phyloP scores from a whole-genome alignment of 2,329 filamentous ascomycete species.

The Colletotrichum brevisporum region DNA sequence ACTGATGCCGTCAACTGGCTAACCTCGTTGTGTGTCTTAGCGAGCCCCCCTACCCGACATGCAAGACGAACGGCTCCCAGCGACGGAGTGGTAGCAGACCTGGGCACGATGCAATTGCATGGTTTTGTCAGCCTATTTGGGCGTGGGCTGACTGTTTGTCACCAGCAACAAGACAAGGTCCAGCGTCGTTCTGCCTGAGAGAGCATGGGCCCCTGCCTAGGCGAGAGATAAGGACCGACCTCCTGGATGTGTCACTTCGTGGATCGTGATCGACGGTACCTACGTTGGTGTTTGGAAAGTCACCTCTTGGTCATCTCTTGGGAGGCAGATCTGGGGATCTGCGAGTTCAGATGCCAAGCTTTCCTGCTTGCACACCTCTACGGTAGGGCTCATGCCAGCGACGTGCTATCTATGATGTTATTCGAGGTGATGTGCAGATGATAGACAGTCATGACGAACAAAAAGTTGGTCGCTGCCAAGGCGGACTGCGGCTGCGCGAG shows the following conservation, averaged over 20 bases:
- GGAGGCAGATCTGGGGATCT: conserved; percentile 25
- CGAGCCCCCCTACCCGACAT: conserved; percentile 5
- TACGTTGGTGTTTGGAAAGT: conserved; percentile 14
- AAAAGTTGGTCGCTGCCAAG: conserved; percentile 30
- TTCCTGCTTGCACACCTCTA: not conserved
- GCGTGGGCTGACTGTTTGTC: conserved; percentile 3
- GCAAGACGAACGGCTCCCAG: not conserved
- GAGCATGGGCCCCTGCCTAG: conserved; percentile 10
- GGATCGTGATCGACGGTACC: conserved; percentile 20
- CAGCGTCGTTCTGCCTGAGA: not conserved
- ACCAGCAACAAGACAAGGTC: not conserved
- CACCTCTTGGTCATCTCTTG: not conserved
- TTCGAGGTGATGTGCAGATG: conserved; percentile 3
- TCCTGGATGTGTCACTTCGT: not conserved
- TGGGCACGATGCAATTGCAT: conserved; percentile 9
- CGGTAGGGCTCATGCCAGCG: not conserved
- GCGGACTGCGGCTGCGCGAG: conserved; percentile 12
- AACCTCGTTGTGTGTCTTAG: not conserved
- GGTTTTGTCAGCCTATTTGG: not conserved
- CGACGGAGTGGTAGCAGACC: not conserved
- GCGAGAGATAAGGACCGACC: not conserved
- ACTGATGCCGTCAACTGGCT: not conserved
- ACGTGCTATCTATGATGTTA: conserved; percentile 2
- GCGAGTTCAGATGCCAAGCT: conserved; percentile 27
- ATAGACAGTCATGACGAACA: not conserved